These are phyloP conservation scores for Stereocaulon alpinum DNA, from an alignment of 495 filamentous ascomycete species.

Conservation along the genomic window DNA sequence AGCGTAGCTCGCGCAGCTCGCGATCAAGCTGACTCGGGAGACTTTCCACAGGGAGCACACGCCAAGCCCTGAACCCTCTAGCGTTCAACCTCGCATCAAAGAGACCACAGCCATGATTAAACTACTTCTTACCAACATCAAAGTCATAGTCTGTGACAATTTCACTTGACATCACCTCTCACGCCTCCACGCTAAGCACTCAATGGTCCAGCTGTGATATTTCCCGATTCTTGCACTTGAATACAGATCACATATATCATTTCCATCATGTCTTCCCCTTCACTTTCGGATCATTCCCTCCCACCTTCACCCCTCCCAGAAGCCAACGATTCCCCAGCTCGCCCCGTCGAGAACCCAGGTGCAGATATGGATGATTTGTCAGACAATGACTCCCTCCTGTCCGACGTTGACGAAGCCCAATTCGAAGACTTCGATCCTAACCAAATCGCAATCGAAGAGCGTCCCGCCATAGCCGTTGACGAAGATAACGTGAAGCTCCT, in stretches of 20 bases:
- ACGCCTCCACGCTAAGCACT: too few relatives aligned
- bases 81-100: too few relatives aligned
- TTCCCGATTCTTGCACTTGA: too few relatives aligned
- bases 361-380: conserved; percentile 37
- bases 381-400: conserved; percentile 76
- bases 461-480: conserved; percentile 70
- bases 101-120: too few relatives aligned
- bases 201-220: too few relatives aligned
- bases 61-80: too few relatives aligned
- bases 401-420: conserved; percentile 89
- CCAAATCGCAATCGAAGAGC: conserved; percentile 65
- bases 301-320: conserved; percentile 30
- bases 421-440: conserved; percentile 85
- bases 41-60: too few relatives aligned
- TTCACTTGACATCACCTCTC: too few relatives aligned
- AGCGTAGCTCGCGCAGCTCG: too few relatives aligned
- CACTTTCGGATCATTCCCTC: conserved; percentile 21
- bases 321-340: conserved; percentile 31
- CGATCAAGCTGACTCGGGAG: too few relatives aligned
- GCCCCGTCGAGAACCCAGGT: conserved; percentile 29
- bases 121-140: too few relatives aligned
- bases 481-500: conserved; percentile 72
- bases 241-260: neutral
- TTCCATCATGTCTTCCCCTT: conserved; percentile 15
- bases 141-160: too few relatives aligned